phyloP scores from a whole-genome alignment of 2,329 filamentous ascomycete species.

The Colletotrichum sp. region DNA sequence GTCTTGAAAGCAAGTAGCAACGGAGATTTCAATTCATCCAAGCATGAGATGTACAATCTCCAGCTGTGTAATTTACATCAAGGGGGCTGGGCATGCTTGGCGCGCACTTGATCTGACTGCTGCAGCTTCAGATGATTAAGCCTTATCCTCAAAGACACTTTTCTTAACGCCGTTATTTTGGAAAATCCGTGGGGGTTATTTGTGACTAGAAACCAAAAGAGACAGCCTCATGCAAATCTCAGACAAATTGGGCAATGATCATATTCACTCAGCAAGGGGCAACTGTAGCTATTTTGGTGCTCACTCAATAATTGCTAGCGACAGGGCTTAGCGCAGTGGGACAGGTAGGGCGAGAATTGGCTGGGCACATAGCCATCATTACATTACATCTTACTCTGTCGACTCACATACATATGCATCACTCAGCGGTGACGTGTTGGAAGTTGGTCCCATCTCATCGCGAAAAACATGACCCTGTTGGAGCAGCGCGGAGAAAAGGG shows the following conservation, averaged over 20 bases:
- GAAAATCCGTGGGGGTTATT: not conserved
- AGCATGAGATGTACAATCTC: not conserved
- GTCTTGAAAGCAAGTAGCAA: not conserved
- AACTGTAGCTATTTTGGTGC: not conserved
- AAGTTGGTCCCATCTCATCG: not conserved
- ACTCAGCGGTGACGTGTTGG: not conserved
- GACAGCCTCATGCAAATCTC: not conserved
- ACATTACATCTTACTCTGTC: not conserved
- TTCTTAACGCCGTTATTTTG: not conserved
- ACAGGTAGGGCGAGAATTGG: not conserved
- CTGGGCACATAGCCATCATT: not conserved
- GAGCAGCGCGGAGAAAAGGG: not conserved
- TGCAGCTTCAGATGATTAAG: not conserved
- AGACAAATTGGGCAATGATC: not conserved
- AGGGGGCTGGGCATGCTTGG: not conserved
- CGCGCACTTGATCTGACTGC: not conserved
- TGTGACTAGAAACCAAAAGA: not conserved
- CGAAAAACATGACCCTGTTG: not conserved
- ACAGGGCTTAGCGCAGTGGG: not conserved
- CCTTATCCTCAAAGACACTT: not conserved
- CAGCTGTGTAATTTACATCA: not conserved
- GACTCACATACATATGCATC: not conserved
- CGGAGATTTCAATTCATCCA: not conserved
- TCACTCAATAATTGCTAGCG: not conserved
- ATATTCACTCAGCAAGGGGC: not conserved